A percentile compares a stretch with the other conserved stretches of the same genome.
phyloP scores from a whole-genome alignment of 1,284 basidiomycete species.

The Puccinia coronata region DNA sequence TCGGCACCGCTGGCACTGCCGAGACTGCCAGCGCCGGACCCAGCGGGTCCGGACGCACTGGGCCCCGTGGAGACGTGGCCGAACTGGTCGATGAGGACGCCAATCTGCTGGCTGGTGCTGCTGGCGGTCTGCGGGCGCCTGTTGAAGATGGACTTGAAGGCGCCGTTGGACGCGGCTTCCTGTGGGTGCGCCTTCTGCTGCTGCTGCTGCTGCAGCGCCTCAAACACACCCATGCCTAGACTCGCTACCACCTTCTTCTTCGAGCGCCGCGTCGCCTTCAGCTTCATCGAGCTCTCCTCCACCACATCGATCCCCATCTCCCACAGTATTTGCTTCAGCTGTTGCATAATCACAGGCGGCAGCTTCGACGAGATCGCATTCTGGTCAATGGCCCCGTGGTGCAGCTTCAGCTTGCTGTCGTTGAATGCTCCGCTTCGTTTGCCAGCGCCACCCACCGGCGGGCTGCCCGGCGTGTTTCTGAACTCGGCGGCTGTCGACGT shows the following conservation, averaged over 20 bases:
- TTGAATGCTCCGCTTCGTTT: slow-evolving; percentile 55
- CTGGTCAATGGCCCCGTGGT: slow-evolving; percentile 90
- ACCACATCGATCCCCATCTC: slow-evolving; percentile 89
- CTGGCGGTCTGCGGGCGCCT: slow-evolving; percentile 50
- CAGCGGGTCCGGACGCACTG: slow-evolving; percentile 49
- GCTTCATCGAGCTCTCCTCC: slow-evolving; percentile 81
- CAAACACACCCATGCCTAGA: slow-evolving; percentile 56
- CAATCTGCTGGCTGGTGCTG: slow-evolving; percentile 48
- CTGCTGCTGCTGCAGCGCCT: slow-evolving; percentile 55
- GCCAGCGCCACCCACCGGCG: slow-evolving; percentile 28
- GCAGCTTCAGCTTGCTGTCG: slow-evolving; percentile 73
- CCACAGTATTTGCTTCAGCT: slow-evolving; percentile 75
- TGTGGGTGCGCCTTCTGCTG: slow-evolving; percentile 64
- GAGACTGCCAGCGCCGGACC: slow-evolving; percentile 19
- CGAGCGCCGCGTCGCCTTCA: slow-evolving; percentile 54
- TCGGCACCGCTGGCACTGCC: slow-evolving; percentile 35
- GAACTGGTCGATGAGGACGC: slow-evolving; percentile 52
- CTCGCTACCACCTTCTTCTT: slow-evolving; percentile 56
- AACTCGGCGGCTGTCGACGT: slow-evolving; percentile 48
- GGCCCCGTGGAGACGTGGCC: slow-evolving; percentile 52
- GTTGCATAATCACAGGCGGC: slow-evolving; percentile 82
- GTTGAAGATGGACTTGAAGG: slow-evolving; percentile 43
- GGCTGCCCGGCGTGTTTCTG: slow-evolving; percentile 49
- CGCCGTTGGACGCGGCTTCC: slow-evolving; percentile 55
- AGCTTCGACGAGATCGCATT: slow-evolving; percentile 81